A percentile compares a stretch with the other conserved stretches of the same genome.
These are phyloP conservation scores for Curvularia verruculosa DNA, from an alignment of 2,329 filamentous ascomycete species.

Conservation along the genomic window DNA sequence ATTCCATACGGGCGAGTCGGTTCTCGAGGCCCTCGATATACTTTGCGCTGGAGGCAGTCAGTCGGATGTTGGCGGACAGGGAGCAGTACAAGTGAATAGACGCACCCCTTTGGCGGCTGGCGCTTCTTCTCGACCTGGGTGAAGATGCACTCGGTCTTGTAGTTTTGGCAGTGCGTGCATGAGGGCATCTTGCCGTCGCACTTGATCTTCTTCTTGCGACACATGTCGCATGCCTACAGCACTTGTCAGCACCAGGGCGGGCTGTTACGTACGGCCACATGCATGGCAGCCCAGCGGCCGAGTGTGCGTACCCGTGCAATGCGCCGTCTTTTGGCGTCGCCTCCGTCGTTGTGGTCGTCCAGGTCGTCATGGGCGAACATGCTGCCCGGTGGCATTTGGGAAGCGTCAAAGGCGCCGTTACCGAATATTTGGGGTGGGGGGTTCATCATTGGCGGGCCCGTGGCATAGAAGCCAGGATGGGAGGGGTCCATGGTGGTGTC, in stretches of 20 bases:
- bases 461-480: constrained; percentile 42
- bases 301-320: constrained; percentile 74
- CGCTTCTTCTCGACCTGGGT: constrained; percentile 99
- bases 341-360: constrained; percentile 62
- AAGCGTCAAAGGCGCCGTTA: constrained; percentile 45
- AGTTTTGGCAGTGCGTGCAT: constrained; percentile 95
- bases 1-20: constrained; percentile 93
- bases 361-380: constrained; percentile 58
- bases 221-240: constrained; percentile 88
- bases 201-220: constrained; percentile 94
- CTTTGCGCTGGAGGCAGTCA: constrained; percentile 70
- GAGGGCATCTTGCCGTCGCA: constrained; percentile 95
- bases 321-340: constrained; percentile 83
- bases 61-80: constrained; percentile 1
- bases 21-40: constrained; percentile 98
- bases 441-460: constrained; percentile 47
- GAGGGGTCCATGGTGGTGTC: constrained; percentile 40
- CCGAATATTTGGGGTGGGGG: constrained; percentile 50
- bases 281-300: constrained; percentile 3
- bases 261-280: not conserved
- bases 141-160: constrained; percentile 97
- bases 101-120: constrained; percentile 90
- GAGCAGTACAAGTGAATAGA: not conserved
- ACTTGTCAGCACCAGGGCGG: constrained; percentile 28
- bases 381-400: constrained; percentile 43